Evolutionary conservation across 208 protist genomes (phyloP).

Genomic region (Naegleria fowleri): DNA sequence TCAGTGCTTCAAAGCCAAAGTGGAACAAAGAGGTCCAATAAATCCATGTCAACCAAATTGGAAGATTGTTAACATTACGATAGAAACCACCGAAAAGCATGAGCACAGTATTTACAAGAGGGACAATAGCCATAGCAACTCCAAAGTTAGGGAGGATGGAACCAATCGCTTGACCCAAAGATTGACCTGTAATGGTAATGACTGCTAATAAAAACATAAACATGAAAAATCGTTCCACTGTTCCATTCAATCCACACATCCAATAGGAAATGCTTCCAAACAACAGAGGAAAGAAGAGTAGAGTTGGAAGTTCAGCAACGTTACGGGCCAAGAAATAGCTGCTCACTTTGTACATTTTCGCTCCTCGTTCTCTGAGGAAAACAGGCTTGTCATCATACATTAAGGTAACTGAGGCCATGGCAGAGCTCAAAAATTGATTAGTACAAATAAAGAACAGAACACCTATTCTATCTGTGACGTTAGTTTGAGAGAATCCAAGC

Average conservation of each 20-base stretch:
- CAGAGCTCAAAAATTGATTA: background rate
- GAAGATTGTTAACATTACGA: constrained; percentile 20
- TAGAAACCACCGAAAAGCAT: constrained; percentile 40
- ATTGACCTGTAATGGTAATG: background rate
- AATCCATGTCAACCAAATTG: constrained; percentile 9
- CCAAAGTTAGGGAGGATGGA: background rate
- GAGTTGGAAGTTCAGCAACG: background rate
- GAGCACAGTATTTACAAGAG: constrained; percentile 33
- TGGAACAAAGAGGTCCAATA: constrained; percentile 38
- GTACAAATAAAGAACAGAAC: background rate
- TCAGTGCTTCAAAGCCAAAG: constrained; percentile 43
- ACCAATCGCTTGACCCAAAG: constrained; percentile 28
- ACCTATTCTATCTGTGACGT: background rate
- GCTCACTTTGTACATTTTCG: background rate
- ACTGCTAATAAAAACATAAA: background rate
- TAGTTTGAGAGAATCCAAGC: background rate
- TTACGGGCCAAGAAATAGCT: background rate
- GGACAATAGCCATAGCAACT: constrained; percentile 29
- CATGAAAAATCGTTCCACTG: background rate
- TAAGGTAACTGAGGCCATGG: background rate
- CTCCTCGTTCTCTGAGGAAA: constrained; percentile 16
- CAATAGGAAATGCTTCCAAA: background rate
- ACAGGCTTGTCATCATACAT: background rate
- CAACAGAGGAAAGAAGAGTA: background rate
- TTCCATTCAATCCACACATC: constrained; percentile 9